Conservation (phyloP, 2,329 filamentous ascomycete species). For the Ceratocystis huliohia region DNA sequence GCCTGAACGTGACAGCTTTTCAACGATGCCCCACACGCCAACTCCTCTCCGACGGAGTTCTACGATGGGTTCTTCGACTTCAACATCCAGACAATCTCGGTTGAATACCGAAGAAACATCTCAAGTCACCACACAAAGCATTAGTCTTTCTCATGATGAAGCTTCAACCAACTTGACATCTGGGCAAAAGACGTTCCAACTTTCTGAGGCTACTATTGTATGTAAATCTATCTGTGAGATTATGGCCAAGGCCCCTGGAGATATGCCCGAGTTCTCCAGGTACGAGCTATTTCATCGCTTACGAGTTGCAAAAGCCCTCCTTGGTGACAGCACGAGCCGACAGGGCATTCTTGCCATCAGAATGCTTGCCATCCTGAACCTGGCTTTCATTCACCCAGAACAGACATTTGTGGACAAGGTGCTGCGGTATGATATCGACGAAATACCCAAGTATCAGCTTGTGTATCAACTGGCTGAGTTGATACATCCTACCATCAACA, state of each 20-base stretch:
- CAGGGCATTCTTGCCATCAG: conserved; percentile 69
- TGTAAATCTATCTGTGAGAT: conserved; percentile 45
- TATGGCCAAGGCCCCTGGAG: conserved; percentile 42
- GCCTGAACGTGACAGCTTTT: conserved; percentile 20
- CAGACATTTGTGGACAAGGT: conserved; percentile 73
- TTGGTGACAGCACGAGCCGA: conserved; percentile 50
- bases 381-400: conserved; percentile 81
- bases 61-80: conserved; percentile 33
- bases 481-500: conserved; percentile 67
- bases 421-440: conserved; percentile 75
- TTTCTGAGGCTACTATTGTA: conserved; percentile 39
- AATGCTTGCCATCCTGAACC: conserved; percentile 74
- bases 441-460: conserved; percentile 77
- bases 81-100: neutral
- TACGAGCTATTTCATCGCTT: conserved; percentile 80
- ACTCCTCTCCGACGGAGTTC: conserved; percentile 61
- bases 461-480: conserved; percentile 87
- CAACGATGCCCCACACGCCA: conserved; percentile 52
- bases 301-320: conserved; percentile 69
- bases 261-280: conserved; percentile 57
- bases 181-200: conserved; percentile 49
- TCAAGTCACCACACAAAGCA: conserved; percentile 31
- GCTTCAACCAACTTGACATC: conserved; percentile 26
- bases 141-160: neutral
- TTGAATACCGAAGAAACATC: conserved; percentile 33